Conservation (phyloP, 2,329 filamentous ascomycete species). For the Fusarium coffeatum region DNA sequence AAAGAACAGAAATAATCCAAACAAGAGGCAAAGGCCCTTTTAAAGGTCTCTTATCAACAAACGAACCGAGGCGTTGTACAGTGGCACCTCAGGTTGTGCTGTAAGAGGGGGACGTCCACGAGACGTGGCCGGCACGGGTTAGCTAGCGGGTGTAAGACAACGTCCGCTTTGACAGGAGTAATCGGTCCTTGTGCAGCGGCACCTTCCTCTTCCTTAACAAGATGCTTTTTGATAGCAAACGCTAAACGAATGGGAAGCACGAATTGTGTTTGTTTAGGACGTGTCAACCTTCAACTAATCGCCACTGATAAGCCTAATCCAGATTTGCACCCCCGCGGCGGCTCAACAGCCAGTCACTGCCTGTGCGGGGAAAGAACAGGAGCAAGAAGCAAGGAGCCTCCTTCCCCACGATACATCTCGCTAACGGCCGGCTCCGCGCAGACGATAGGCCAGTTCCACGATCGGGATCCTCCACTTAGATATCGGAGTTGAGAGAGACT, state of each 20-base stretch:
- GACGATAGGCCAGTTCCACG: conserved; percentile 40
- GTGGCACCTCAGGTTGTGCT: conserved; percentile 4
- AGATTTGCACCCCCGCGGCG: conserved; percentile 37
- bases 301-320: conserved; percentile 43
- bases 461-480: conserved; percentile 48
- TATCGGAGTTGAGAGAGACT: conserved; percentile 35
- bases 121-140: conserved; percentile 32
- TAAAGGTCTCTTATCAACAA: conserved; percentile 35
- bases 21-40: conserved; percentile 18
- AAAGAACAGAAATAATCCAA: not conserved
- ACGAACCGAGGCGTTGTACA: conserved; percentile 32
- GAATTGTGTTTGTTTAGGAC: conserved; percentile 20
- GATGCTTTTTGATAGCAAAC: conserved; percentile 29
- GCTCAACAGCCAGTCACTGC: conserved; percentile 20
- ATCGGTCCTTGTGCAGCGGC: conserved; percentile 24
- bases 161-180: conserved; percentile 23
- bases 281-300: conserved; percentile 20
- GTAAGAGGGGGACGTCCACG: conserved; percentile 25
- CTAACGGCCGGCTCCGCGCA: conserved; percentile 50
- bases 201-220: conserved; percentile 35
- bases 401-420: conserved; percentile 41
- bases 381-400: not conserved
- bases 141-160: conserved; percentile 38
- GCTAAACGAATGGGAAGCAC: conserved; percentile 26
- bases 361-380: conserved; percentile 36